Evolutionary conservation across 768 basidiomycete species (phyloP).

Genomic region (Boletus edulis): DNA sequence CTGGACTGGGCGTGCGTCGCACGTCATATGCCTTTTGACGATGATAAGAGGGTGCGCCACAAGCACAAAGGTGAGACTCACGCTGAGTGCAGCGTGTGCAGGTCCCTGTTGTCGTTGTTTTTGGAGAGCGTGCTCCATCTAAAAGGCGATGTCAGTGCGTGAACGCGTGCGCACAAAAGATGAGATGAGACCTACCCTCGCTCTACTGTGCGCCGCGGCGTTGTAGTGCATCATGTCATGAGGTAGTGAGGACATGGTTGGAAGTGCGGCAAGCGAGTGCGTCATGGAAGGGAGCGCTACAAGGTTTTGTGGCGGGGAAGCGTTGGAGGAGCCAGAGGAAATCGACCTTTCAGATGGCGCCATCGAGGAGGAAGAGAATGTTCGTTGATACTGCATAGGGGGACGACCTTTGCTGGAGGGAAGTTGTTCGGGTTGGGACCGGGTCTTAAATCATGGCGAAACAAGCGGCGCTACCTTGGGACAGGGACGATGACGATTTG

Average conservation of each 20-base stretch:
- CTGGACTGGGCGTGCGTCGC: constrained; percentile 33
- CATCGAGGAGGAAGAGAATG: constrained; percentile 32
- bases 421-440: not conserved
- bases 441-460: constrained; percentile 27
- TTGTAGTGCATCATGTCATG: constrained; percentile 33
- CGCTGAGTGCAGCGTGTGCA: constrained; percentile 23
- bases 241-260: constrained; percentile 31
- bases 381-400: constrained; percentile 32
- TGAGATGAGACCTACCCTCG: constrained; percentile 19
- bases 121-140: constrained; percentile 34
- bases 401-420: constrained; percentile 14
- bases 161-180: not conserved
- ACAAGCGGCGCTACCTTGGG: constrained; percentile 20
- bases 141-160: constrained; percentile 6
- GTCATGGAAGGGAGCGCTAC: constrained; percentile 32
- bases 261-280: constrained; percentile 31
- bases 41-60: not conserved
- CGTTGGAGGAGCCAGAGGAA: constrained; percentile 31
- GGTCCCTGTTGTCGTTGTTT: constrained; percentile 30
- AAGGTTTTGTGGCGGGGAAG: constrained; percentile 30
- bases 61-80: constrained; percentile 8
- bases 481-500: constrained; percentile 23
- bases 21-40: constrained; percentile 25
- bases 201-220: constrained; percentile 28
- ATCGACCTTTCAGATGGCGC: constrained; percentile 31